Conservation (phyloP, 1,284 basidiomycete species). For the Puccinia brachypodii region DNA sequence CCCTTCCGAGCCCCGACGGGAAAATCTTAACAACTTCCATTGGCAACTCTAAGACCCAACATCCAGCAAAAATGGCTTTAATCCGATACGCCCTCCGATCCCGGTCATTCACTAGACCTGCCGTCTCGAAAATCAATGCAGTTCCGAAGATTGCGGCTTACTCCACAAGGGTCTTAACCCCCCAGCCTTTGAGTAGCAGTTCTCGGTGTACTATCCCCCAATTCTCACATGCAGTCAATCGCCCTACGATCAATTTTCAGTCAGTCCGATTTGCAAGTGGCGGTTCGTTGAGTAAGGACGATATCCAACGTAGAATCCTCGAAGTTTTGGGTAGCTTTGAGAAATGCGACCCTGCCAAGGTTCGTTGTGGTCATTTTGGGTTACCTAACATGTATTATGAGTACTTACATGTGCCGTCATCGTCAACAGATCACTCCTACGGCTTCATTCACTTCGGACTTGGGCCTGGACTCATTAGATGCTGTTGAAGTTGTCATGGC, state of each 20-base stretch:
- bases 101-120: neutral
- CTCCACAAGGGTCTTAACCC: constrained; percentile 7
- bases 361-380: constrained; percentile 57
- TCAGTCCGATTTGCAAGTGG: constrained; percentile 41
- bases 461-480: constrained; percentile 94
- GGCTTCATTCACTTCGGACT: constrained; percentile 79
- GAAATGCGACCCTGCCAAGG: constrained; percentile 85
- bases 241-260: neutral
- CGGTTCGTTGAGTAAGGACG: constrained; percentile 58
- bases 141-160: constrained; percentile 11
- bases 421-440: constrained; percentile 67
- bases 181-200: neutral
- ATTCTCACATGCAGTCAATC: constrained; percentile 6
- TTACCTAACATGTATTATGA: neutral
- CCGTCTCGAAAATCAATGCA: neutral
- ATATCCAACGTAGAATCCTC: constrained; percentile 77
- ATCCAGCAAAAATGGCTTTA: neutral
- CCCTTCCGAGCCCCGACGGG: neutral
- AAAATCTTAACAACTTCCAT: neutral
- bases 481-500: constrained; percentile 99
- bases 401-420: neutral
- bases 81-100: constrained; percentile 23
- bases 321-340: constrained; percentile 92
- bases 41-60: neutral
- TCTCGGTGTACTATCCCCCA: neutral